A percentile compares a stretch with the other conserved stretches of the same genome.
phyloP scores from a whole-genome alignment of 164 flowering plant genomes.

The Pachysandra terminalis region DNA sequence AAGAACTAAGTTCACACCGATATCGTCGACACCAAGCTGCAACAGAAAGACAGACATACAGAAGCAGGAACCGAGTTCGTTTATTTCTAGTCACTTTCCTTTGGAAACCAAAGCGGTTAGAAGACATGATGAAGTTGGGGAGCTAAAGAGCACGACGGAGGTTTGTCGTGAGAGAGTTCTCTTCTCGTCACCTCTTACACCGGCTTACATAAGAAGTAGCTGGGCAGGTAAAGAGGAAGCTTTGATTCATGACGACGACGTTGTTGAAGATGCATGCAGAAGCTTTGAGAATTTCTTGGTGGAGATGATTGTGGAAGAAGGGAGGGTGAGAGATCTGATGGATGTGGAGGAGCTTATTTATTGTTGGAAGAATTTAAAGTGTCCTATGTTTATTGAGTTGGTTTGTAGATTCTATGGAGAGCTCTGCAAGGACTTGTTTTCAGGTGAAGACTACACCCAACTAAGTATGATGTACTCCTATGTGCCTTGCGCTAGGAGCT shows the following conservation, averaged over 20 bases:
- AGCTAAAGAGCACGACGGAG: slow-evolving; percentile 35
- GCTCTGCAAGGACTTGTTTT: slow-evolving; percentile 82
- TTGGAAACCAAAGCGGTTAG: slow-evolving; percentile 3
- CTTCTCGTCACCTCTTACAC: slow-evolving; percentile 57
- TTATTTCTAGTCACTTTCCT: slow-evolving; percentile 15
- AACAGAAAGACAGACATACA: not conserved
- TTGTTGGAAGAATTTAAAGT: slow-evolving; percentile 72
- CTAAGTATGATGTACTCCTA: too few species aligned
- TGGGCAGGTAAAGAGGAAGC: slow-evolving; percentile 4
- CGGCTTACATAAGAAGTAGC: slow-evolving; percentile 31
- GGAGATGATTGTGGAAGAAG: slow-evolving; percentile 84
- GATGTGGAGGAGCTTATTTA: slow-evolving; percentile 85
- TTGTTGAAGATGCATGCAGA: slow-evolving; percentile 72
- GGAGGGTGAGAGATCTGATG: slow-evolving; percentile 57
- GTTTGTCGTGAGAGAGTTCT: too few species aligned
- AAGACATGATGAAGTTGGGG: slow-evolving; percentile 31
- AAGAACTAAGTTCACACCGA: slow-evolving; percentile 27
- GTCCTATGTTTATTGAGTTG: slow-evolving; percentile 71
- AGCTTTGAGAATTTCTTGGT: slow-evolving; percentile 81
- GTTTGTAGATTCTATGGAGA: slow-evolving; percentile 88
- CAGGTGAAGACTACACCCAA: too few species aligned
- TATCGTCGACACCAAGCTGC: slow-evolving; percentile 11
- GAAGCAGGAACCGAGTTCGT: slow-evolving; percentile 11
- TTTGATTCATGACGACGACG: slow-evolving; percentile 6
- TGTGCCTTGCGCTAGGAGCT: too few species aligned